These are phyloP conservation scores for Testicularia cyperi DNA, from an alignment of 1,284 basidiomycete genomes.

Conservation along the genomic window DNA sequence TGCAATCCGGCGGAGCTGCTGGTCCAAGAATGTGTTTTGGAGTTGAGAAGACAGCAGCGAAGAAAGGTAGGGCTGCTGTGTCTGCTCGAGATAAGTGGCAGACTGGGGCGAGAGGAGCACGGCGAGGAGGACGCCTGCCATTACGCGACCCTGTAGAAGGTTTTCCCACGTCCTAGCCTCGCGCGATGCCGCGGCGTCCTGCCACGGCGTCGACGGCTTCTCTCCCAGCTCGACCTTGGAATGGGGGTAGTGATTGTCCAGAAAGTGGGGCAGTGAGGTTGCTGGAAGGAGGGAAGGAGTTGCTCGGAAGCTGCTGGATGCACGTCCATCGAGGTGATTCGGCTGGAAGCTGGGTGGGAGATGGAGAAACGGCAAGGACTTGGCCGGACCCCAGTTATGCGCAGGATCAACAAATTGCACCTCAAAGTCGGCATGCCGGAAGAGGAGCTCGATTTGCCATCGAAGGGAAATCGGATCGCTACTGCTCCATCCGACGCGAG, in stretches of 20 bases:
- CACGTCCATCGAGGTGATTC: not conserved
- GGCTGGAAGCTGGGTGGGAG: conserved; percentile 19
- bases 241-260: conserved; percentile 40
- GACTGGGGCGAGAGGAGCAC: conserved; percentile 26
- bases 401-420: conserved; percentile 36
- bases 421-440: conserved; percentile 35
- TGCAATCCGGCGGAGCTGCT: conserved; percentile 29
- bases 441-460: conserved; percentile 52
- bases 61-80: conserved; percentile 17
- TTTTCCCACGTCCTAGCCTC: conserved; percentile 34
- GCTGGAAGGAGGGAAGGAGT: conserved; percentile 22
- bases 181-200: conserved; percentile 7
- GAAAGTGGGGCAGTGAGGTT: conserved; percentile 22
- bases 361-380: conserved; percentile 43
- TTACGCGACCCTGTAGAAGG: conserved; percentile 22
- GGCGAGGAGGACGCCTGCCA: conserved; percentile 31
- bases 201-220: conserved; percentile 7
- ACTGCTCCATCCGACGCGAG: conserved; percentile 38
- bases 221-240: conserved; percentile 33
- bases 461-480: conserved; percentile 47
- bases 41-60: conserved; percentile 20
- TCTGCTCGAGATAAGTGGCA: conserved; percentile 5
- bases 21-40: conserved; percentile 26
- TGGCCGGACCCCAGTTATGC: conserved; percentile 43
- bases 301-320: not conserved